phyloP scores from a whole-genome alignment of 2,329 filamentous ascomycete genomes.

The Cryoendolithus antarcticus region DNA sequence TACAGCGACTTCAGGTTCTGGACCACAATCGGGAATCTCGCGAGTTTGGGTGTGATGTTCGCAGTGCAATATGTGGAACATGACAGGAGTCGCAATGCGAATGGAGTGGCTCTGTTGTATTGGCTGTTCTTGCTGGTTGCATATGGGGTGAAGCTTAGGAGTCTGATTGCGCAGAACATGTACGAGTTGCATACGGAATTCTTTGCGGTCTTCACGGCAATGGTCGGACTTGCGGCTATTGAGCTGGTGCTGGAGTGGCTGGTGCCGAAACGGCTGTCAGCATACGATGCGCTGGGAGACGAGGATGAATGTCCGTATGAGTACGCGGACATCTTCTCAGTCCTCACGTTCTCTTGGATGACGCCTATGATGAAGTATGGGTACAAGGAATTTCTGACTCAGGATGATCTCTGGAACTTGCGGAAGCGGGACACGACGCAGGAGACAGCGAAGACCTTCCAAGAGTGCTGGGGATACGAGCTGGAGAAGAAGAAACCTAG shows the following conservation, averaged over 20 bases:
- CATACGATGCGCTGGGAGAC: slow-evolving; percentile 55
- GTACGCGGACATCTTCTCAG: slow-evolving; percentile 87
- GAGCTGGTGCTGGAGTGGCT: slow-evolving; percentile 78
- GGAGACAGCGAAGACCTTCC: slow-evolving; percentile 57
- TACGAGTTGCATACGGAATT: slow-evolving; percentile 56
- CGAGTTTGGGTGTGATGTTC: slow-evolving; percentile 64
- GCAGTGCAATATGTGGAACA: slow-evolving; percentile 79
- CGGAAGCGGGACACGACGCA: slow-evolving; percentile 68
- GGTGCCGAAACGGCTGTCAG: slow-evolving; percentile 64
- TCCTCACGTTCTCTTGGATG: slow-evolving; percentile 96
- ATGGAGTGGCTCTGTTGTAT: slow-evolving; percentile 81
- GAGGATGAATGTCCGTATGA: slow-evolving; percentile 67
- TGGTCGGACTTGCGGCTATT: slow-evolving; percentile 53
- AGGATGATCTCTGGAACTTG: slow-evolving; percentile 92
- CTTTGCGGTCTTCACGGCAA: slow-evolving; percentile 64
- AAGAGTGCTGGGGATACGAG: slow-evolving; percentile 65
- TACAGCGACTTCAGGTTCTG: slow-evolving; percentile 75
- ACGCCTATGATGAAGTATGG: slow-evolving; percentile 93
- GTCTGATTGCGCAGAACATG: slow-evolving; percentile 65
- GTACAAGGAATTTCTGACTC: slow-evolving; percentile 81
- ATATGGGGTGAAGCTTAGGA: slow-evolving; percentile 72
- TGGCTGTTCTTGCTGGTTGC: slow-evolving; percentile 78
- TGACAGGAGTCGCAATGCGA: slow-evolving; percentile 67
- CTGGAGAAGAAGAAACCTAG: slow-evolving; percentile 61
- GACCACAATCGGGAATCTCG: slow-evolving; percentile 59